Evolutionary conservation across 2,329 filamentous ascomycete species (phyloP).

Genomic region (Aspergillus intermedius): DNA sequence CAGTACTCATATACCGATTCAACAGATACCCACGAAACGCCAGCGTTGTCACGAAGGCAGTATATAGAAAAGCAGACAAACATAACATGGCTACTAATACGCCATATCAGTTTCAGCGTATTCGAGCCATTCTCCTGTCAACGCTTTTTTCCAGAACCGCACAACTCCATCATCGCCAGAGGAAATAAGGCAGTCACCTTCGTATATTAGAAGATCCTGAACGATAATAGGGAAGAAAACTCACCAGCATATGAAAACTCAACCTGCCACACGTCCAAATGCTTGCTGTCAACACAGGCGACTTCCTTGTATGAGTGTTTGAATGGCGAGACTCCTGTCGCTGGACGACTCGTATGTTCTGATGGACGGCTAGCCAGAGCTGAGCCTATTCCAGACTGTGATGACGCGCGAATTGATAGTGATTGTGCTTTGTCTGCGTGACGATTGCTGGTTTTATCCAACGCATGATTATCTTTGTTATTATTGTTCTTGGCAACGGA

Average conservation of each 20-base stretch:
- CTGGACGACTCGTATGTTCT: slow-evolving; percentile 25
- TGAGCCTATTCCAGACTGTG: slow-evolving; percentile 38
- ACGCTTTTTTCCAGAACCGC: slow-evolving; percentile 39
- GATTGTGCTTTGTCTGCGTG: slow-evolving; percentile 24
- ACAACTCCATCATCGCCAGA: slow-evolving; percentile 38
- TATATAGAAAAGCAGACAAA: background rate
- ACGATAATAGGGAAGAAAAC: slow-evolving; percentile 1
- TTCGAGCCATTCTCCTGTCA: slow-evolving; percentile 41
- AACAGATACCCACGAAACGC: background rate
- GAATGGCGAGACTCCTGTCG: slow-evolving; percentile 32
- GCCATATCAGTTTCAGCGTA: slow-evolving; percentile 38
- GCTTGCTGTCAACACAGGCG: slow-evolving; percentile 38
- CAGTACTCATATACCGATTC: background rate
- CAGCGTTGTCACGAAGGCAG: too few species aligned
- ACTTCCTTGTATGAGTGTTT: slow-evolving; percentile 38
- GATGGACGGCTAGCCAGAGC: slow-evolving; percentile 33
- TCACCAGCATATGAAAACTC: slow-evolving; percentile 39
- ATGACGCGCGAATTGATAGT: slow-evolving; percentile 24
- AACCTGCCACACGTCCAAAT: slow-evolving; percentile 42
- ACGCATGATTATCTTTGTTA: background rate
- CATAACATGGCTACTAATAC: slow-evolving; percentile 19
- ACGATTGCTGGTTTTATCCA: slow-evolving; percentile 18
- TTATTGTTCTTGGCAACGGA: slow-evolving; percentile 20
- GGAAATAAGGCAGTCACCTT: slow-evolving; percentile 39
- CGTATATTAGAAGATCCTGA: background rate